Base-by-base conservation (phyloP, 139 green algal species). In the Coccomyxa sp. region DNA sequence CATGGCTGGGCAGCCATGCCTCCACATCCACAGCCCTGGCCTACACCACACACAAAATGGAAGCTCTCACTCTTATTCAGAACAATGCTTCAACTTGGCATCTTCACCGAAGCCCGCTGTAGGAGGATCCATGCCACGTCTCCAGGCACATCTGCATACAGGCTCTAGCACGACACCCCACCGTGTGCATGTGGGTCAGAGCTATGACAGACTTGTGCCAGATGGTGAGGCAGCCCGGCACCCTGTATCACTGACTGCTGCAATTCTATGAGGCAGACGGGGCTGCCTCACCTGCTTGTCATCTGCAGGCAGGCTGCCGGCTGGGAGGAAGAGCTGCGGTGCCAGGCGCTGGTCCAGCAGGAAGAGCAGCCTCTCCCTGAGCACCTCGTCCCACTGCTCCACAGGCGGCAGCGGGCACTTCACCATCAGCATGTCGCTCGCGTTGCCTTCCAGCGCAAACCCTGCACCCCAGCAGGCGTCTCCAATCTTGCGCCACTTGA, bases 381-480 rank as follows among this genome's bases (percentile, higher is more conserved):
- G 50, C 14, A 81, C 39, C 3, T 88, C 81, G 39, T 92, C 86
- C 85, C 87, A 90, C 24, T 93, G 75, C 0, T 74, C 71, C 7
- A 82, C 44, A 38, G 81, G 78, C 40, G 88, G 85, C 75, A 94
- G 68, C 7, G 90, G 91, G 76, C 83, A 92, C 69, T 77, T 72
- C 58, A 96, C 44, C 86, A 92, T 95, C 39, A 96, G 81, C 39
- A 78, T 44, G 68, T 97, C 92, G 81, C 90, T 33, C 0, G 89
- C 83, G 81, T 95, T 95, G 74, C 81, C 40, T 2, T 81, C 68
- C 58, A 85, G 8, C 1, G 88, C 83, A 82, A 97, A 96, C 24
- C 93, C 81, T 85, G 73, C 4, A n/a, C n/a, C n/a, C n/a, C n/a
- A n/a, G n/a, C n/a, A n/a, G n/a, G 68, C 6, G 29, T 1, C 34